Evolutionary conservation across 495 filamentous ascomycete species (phyloP), one percentile per base, ranked within the genome.

Genomic region (Glonium stellatum): DNA sequence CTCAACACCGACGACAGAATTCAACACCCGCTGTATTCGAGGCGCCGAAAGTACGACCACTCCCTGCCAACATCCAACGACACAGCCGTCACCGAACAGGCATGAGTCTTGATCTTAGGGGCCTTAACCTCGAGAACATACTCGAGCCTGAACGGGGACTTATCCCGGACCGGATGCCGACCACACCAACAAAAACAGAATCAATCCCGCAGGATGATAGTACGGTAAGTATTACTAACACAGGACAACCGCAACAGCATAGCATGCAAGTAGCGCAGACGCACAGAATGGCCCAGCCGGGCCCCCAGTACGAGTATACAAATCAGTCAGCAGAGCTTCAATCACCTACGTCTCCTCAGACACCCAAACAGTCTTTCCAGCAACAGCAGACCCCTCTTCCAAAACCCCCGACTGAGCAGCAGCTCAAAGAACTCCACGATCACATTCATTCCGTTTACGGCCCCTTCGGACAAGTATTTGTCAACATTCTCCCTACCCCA

Each of bases 1-100:
- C 83, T 71, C 83, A 82, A 77, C 89, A 95, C 75, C 83, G 88
- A 70, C 88, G 90, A 72, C 90, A 92, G 77, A 86, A 90, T 69
- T 96, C 90, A 67, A 93, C 89, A 68, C 90, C 90, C 58, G 81
- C 82, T 59, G 80, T 79, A 65, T 87, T 86, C 73, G 86, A 89
- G 70, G 80, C 80, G 55, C 76, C 79, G 58, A 86, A 86, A 79
- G 80, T 83, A 67, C 75, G 76, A 52, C 79, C 76, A 73, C 78
- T 86, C 67, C 79, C 82, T 63, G 79, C 78, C 60, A 80, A 81
- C 61, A 70, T 76, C 68, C 80, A 79, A 60, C 75, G 74, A 63
- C 73, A 75, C 69, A 69, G 75, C 68, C 76, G 79, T 70, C 87
- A 92, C 71, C 80, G 87, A 73, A 82, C 88, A 72, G 88, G 88